Base-by-base conservation (phyloP, 2,329 filamentous ascomycete species). In the Penicillium sp. region DNA sequence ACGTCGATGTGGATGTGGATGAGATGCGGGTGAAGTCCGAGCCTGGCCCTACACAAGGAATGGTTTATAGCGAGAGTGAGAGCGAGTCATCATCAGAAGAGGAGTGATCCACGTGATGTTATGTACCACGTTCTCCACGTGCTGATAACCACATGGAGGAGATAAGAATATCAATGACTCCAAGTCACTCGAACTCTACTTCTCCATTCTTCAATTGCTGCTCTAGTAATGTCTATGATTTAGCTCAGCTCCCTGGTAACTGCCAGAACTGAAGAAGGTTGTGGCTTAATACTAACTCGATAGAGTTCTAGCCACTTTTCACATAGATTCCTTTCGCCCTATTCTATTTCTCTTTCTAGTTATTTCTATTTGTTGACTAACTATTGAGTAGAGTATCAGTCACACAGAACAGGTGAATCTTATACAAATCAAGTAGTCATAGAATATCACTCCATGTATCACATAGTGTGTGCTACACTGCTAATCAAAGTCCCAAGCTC, bases 401-500 rank as follows among this genome's bases (percentile, higher is more conserved):
- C 31, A 34, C 31, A 34, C 18, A 9, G 14, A 20, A 18, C 29
- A 16, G 31, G 31, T 34, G 9, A 18, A 14, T 11, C 31, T 34
- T 16, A 14, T 34, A 34, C 3, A 20, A 34, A 18, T 34, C 14
- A 10, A 18, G 3, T 10, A 18, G 31, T 34, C 31, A 34, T 18
- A 4, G 31, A 34, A 34, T 34, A 34, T 16, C 31, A 34, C 35
- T 41, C 16, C 22, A 40, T 42, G 51, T 53, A 20, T 42, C 51
- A 53, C 48, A 39, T 13, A 4, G n/a, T 32, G 16, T 23, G 49
- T 58, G 56, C 52, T 56, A 58, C 56, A 49, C 50, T 55, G 28
- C 46, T 52, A 58, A 58, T 56, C 52, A 51, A 51, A 54, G 54
- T 49, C 13, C 16, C 18, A 23, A 13, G 14, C 22, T 11, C 7